phyloP scores from a whole-genome alignment of 257 asterid genomes.

The Nicotiana undulata region DNA sequence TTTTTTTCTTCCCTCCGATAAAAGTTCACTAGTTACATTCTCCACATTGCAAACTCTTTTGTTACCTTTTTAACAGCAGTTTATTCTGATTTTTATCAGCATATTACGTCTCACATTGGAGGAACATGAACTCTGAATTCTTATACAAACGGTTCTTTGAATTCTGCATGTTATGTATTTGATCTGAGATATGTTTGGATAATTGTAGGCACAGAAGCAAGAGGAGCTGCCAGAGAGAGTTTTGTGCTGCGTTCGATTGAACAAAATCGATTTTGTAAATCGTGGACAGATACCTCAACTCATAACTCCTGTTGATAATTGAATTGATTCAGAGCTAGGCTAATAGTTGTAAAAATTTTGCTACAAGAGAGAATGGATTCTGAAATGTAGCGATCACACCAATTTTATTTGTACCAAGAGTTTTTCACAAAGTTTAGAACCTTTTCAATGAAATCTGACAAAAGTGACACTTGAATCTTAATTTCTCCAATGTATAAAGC shows the following conservation, averaged over 20 bases:
- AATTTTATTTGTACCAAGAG: not conserved
- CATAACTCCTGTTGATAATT: constrained; percentile 11
- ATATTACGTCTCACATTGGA: not conserved
- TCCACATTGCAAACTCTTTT: not conserved
- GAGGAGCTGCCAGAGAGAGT: constrained; percentile 88
- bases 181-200: not conserved
- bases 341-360: not conserved
- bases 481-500: not conserved
- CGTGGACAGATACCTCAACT: constrained; percentile 56
- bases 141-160: not conserved
- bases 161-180: not conserved
- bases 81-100: too few relatives aligned
- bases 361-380: not conserved
- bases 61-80: not conserved
- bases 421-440: not conserved
- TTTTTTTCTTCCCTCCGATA: not conserved
- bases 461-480: not conserved
- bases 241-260: constrained; percentile 64
- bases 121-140: not conserved
- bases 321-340: not conserved
- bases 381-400: not conserved
- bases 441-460: not conserved
- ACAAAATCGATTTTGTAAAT: constrained; percentile 60
- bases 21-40: not conserved
- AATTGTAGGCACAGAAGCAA: constrained; percentile 61